Evolutionary conservation across 1,284 basidiomycete genomes (phyloP).

Genomic region (Vanrija humicola): DNA sequence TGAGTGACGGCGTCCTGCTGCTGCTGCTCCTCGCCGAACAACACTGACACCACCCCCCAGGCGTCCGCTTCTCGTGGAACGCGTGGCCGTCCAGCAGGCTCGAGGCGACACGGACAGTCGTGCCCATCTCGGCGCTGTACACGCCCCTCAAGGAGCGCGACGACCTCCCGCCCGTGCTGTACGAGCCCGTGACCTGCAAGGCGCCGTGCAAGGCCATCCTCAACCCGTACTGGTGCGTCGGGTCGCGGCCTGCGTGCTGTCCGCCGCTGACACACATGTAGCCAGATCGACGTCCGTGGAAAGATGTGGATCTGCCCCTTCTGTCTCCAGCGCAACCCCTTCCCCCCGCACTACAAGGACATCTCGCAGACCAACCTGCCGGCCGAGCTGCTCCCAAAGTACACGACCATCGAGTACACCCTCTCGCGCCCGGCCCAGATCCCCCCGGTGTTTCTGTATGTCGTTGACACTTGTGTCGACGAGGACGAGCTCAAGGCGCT

Average conservation of each 20-base stretch:
- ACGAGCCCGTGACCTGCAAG: slow-evolving; percentile 98
- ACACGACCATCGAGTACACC: slow-evolving; percentile 99
- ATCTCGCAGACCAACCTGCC: slow-evolving; percentile 96
- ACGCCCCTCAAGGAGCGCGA: slow-evolving; percentile 92
- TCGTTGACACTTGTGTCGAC: slow-evolving; percentile 96
- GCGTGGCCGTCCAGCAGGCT: slow-evolving; percentile 97
- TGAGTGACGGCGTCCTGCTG: slow-evolving; percentile 36
- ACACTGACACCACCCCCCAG: slow-evolving; percentile 49
- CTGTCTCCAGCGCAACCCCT: slow-evolving; percentile 92
- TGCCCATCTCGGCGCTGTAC: slow-evolving; percentile 97
- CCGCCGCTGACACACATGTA: slow-evolving; percentile 42
- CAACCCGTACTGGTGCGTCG: slow-evolving; percentile 89
- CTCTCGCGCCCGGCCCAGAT: slow-evolving; percentile 85
- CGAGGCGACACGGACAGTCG: slow-evolving; percentile 95
- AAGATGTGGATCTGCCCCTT: slow-evolving; percentile 99
- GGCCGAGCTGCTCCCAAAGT: slow-evolving; percentile 92
- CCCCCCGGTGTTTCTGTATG: slow-evolving; percentile 94
- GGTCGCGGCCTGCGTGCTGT: neutral
- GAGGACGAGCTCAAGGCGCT: slow-evolving; percentile 94
- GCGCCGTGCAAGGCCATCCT: slow-evolving; percentile 94
- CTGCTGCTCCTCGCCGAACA: neutral
- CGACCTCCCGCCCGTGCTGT: slow-evolving; percentile 92
- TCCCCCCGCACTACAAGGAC: slow-evolving; percentile 98
- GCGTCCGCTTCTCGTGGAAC: slow-evolving; percentile 93
- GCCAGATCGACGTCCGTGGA: slow-evolving; percentile 96